Percentiles rank a stretch among this genome's conserved stretches.
Conservation (phyloP, 257 asterid genomes). For the Nicotiana knightiana region DNA sequence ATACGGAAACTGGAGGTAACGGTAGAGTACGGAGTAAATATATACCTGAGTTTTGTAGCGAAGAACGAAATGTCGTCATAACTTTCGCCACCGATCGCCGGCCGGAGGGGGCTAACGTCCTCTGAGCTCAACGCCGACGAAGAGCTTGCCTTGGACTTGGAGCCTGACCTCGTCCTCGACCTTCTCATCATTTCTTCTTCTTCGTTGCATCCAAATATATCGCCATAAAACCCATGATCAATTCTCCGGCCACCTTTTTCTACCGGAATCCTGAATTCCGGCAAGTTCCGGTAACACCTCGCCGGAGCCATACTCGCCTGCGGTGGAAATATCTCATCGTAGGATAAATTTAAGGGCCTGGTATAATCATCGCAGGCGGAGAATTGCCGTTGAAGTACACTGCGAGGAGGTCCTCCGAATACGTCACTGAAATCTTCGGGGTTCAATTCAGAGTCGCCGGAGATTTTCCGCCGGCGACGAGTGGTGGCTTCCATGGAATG, state of each 20-base stretch:
- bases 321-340: slow-evolving; percentile 50
- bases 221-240: slow-evolving; percentile 43
- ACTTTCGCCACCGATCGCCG: slow-evolving; percentile 25
- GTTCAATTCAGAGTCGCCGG: slow-evolving; percentile 28
- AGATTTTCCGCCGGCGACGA: slow-evolving; percentile 25
- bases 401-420: slow-evolving; percentile 80
- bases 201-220: slow-evolving; percentile 61
- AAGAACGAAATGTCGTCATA: slow-evolving; percentile 47
- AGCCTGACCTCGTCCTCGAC: slow-evolving; percentile 49
- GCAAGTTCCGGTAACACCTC: slow-evolving; percentile 45
- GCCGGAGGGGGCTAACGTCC: slow-evolving; percentile 69
- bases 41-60: slow-evolving; percentile 63
- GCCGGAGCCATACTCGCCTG: neutral
- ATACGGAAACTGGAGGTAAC: neutral
- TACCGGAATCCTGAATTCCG: slow-evolving; percentile 60
- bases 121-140: slow-evolving; percentile 71
- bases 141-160: slow-evolving; percentile 48
- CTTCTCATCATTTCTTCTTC: slow-evolving; percentile 36
- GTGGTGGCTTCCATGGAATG: slow-evolving; percentile 34
- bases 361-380: slow-evolving; percentile 12
- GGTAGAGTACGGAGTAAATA: neutral
- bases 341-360: slow-evolving; percentile 17
- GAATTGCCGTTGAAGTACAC: slow-evolving; percentile 45
- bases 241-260: slow-evolving; percentile 14
- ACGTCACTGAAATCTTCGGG: slow-evolving; percentile 70